Evolutionary conservation across 495 filamentous ascomycete genomes (phyloP), one percentile per base, ranked within the genome.

Genomic region (Bryoglossum gracile): DNA sequence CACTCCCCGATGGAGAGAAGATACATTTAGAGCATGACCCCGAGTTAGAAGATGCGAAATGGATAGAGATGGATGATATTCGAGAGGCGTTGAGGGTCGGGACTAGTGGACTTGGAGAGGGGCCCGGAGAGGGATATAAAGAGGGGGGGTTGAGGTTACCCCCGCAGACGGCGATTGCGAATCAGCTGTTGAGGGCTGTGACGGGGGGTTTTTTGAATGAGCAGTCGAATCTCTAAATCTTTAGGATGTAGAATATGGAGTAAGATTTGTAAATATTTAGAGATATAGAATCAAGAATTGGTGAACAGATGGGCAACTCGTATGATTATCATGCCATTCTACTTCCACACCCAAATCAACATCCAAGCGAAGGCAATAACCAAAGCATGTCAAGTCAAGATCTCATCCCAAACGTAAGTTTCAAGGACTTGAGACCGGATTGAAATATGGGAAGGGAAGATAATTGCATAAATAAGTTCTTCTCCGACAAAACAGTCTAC

Each of bases 21-120:
- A 87, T 98, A 53, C 73, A 78, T 57, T 65, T 98, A 19, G 81
- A 86, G 11, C 80, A 97, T 68, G 92, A 98, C 54, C 84, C 86
- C 0, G 94, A 98, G 71, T 64, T 97, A 43, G 86, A 89, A 60
- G 81, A 87, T 69, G 94, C 94, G 5, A 81, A 76, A 62, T 97
- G 92, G 92, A 85, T 87, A 52, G 63, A 73, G 0, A 59, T 94
- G 13, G 84, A 80, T 4, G 86, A 87, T 59, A 76, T 86, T 11
- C 67, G 71, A 58, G 74, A 79, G 59, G 85, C 82, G 5, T 53
- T 90, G 57, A 56, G 62, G 34, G 65, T 65, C 43, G 82, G 82
- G 8, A 75, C 73, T 3, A 82, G 80, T 62, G 79, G 77, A 23
- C 60, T 95, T 52, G 82, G 86, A 14, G 82, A 86, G 25, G 63